phyloP scores from a whole-genome alignment of 2,329 filamentous ascomycete species.

The Cercospora sojina region DNA sequence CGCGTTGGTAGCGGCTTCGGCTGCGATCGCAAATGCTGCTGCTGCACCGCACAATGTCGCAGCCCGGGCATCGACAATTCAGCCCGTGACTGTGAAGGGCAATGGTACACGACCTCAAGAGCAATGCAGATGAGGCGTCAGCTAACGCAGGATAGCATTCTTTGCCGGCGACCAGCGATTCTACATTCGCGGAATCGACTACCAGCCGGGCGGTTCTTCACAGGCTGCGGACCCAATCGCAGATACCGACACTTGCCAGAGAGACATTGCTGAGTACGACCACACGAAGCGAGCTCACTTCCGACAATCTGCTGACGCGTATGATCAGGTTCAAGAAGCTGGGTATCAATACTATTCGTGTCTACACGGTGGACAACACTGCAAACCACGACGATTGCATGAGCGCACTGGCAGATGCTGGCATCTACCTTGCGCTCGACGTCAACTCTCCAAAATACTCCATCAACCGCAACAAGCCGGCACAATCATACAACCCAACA shows the following conservation, averaged over 20 bases:
- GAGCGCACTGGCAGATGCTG: slow-evolving; percentile 72
- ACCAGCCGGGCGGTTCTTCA: slow-evolving; percentile 57
- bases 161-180: slow-evolving; percentile 61
- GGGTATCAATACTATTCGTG: slow-evolving; percentile 85
- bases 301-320: neutral
- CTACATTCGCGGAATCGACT: slow-evolving; percentile 62
- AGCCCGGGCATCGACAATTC: slow-evolving; percentile 45
- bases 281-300: neutral
- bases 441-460: slow-evolving; percentile 91
- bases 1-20: slow-evolving; percentile 48
- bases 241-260: slow-evolving; percentile 66
- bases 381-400: slow-evolving; percentile 81
- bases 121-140: neutral
- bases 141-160: slow-evolving; percentile 52
- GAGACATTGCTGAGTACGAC: slow-evolving; percentile 66
- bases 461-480: slow-evolving; percentile 73
- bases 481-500: slow-evolving; percentile 76
- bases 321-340: slow-evolving; percentile 68
- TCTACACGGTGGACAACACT: slow-evolving; percentile 90
- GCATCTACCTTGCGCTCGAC: slow-evolving; percentile 89
- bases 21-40: slow-evolving; percentile 49
- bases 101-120: slow-evolving; percentile 50
- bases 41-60: slow-evolving; percentile 40
- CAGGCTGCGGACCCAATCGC: slow-evolving; percentile 71
- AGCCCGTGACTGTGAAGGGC: slow-evolving; percentile 61